Evolutionary conservation across 495 filamentous ascomycete species (phyloP).

Genomic region (Cercophora scortea): DNA sequence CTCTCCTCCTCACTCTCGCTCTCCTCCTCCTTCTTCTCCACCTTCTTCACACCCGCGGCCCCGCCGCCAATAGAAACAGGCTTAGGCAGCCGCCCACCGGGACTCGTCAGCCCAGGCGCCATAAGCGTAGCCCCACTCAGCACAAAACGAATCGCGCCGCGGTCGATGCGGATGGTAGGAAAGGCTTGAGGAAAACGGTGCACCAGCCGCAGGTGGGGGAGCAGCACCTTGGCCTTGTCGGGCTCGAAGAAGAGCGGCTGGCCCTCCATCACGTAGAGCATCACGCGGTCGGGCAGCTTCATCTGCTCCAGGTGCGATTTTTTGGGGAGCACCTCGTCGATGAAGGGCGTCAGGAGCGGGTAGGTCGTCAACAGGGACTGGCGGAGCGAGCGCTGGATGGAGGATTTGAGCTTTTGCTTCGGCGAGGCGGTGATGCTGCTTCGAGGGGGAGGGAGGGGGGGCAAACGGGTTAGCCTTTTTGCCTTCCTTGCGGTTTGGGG

Average conservation of each 20-base stretch:
- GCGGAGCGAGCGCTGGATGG: slow-evolving; percentile 79
- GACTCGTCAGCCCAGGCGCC: slow-evolving; percentile 81
- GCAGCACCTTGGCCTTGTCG: slow-evolving; percentile 59
- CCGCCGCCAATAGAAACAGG: slow-evolving; percentile 20
- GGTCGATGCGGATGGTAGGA: slow-evolving; percentile 66
- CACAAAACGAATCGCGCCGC: slow-evolving; percentile 95
- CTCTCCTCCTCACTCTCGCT: background rate
- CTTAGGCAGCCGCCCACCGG: slow-evolving; percentile 65
- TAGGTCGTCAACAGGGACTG: slow-evolving; percentile 74
- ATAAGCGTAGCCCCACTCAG: slow-evolving; percentile 87
- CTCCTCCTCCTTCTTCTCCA: slow-evolving; percentile 14
- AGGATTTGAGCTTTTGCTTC: slow-evolving; percentile 96
- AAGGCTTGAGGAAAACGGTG: slow-evolving; percentile 65
- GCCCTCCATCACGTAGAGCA: slow-evolving; percentile 73
- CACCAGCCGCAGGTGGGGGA: slow-evolving; percentile 70
- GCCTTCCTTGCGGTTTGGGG: background rate
- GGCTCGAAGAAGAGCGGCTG: slow-evolving; percentile 86
- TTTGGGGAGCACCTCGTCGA: slow-evolving; percentile 93
- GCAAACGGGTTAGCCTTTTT: background rate
- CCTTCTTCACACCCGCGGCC: background rate
- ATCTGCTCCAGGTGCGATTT: slow-evolving; percentile 86
- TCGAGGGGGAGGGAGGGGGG: slow-evolving; percentile 1
- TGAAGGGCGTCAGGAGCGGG: slow-evolving; percentile 76
- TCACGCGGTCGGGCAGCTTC: slow-evolving; percentile 85
- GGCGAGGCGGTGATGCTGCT: slow-evolving; percentile 64